Evolutionary conservation across 2,329 filamentous ascomycete species (phyloP).

Genomic region (Teratosphaeria zuluensis): DNA sequence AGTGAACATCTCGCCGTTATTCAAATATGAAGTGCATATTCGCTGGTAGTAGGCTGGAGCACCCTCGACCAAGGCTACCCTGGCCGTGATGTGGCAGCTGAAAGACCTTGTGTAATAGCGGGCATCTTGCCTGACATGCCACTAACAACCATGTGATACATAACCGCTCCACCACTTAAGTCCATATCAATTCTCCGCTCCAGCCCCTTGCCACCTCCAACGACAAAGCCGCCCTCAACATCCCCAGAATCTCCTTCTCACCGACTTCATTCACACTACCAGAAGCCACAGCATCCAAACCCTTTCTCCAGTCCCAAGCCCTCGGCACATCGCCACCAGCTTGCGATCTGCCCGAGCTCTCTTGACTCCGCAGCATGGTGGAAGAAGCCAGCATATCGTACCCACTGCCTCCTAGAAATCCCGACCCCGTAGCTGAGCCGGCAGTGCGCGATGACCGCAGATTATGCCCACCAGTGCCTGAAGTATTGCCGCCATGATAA

Average conservation of each 20-base stretch:
- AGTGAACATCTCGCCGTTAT: too few relatives aligned
- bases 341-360: conserved; percentile 2
- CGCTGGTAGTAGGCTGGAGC: too few relatives aligned
- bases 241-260: conserved; percentile 60
- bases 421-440: not conserved
- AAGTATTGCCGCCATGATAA: conserved; percentile 10
- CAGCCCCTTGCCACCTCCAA: conserved; percentile 63
- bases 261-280: conserved; percentile 41
- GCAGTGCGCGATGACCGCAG: not conserved
- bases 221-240: conserved; percentile 63
- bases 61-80: too few relatives aligned
- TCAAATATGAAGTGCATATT: not conserved
- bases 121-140: not conserved
- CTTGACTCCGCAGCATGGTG: conserved; percentile 18
- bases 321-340: conserved; percentile 48
- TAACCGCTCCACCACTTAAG: not conserved
- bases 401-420: conserved; percentile 11
- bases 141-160: not conserved
- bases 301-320: conserved; percentile 62
- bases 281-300: conserved; percentile 34
- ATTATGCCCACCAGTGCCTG: not conserved
- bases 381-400: conserved; percentile 23
- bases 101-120: not conserved
- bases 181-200: conserved; percentile 20
- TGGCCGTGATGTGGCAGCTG: not conserved